Evolutionary conservation across 2,329 filamentous ascomycete species (phyloP), one percentile per base, ranked within the genome.

Genomic region (Bipolaris cookei): DNA sequence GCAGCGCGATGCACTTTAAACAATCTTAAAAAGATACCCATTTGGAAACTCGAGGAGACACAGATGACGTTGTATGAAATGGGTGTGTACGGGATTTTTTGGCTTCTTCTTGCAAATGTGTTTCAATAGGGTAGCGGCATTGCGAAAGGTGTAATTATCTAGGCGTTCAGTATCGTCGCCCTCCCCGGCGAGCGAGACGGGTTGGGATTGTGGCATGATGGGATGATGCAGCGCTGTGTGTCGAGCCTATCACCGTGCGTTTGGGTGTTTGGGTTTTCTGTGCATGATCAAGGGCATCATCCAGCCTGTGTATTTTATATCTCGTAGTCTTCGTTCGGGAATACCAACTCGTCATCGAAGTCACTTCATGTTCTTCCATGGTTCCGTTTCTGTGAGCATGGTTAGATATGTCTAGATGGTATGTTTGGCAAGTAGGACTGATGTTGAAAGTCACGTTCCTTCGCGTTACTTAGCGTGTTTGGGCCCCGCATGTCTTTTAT

Each of bases 1-100:
- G 67, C 65, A 64, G 64, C 65, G 55, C 46, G 55, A 51, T 45
- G 61, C 57, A 56, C 62, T 55, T 63, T 63, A 66, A 67, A 64
- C 70, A 52, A 46, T 65, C 61, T 62, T 61, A 70, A 65, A 64
- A 64, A 70, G 67, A 75, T 74, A 75, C 72, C 72, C 72, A 65
- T 66, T 41, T 68, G 67, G 66, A 67, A 66, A 70, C 59, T 63
- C 54, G 62, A 66, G 49, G 55, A 51, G 58, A 64, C 51, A 63
- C 51, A 50, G 54, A 59, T 59, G 63, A 65, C 59, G 65, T 73
- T 73, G 70, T 70, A 75, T 72, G 72, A 73, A 67, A 58, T 65
- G 69, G 65, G 64, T 64, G 21, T 20, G 38, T 61, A 64, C 59
- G 55, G 51, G 55, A 53, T 58, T 55, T 59, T 58, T 54, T 59